These are phyloP conservation scores for Coemansia sp. DNA, from an alignment of 371 early-diverging fungal species.

Conservation along the genomic window DNA sequence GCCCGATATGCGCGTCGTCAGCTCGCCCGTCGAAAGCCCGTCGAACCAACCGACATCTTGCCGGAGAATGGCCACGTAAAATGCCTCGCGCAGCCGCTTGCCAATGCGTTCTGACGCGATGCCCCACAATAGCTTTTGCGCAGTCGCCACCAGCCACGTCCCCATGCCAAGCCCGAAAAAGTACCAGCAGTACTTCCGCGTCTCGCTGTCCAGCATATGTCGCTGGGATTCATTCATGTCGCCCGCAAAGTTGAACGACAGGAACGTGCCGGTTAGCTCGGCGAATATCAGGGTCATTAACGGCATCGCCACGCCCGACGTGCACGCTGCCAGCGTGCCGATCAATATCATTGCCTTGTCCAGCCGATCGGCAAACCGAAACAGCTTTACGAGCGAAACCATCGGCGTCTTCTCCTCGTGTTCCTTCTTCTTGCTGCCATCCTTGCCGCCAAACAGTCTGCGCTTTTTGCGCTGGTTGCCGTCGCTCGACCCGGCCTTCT, in stretches of 20 bases:
- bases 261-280: conserved; percentile 42
- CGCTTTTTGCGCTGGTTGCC: not conserved
- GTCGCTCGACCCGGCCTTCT: no score
- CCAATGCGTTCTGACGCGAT: conserved; percentile 51
- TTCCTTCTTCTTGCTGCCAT: conserved; percentile 29
- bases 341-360: conserved; percentile 62
- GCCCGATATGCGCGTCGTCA: conserved; percentile 74
- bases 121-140: conserved; percentile 39
- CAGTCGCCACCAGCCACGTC: conserved; percentile 31
- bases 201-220: conserved; percentile 26
- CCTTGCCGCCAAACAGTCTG: not conserved
- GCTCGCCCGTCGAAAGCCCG: conserved; percentile 63
- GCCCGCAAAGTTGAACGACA: conserved; percentile 17
- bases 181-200: conserved; percentile 44
- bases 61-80: conserved; percentile 76
- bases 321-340: conserved; percentile 53
- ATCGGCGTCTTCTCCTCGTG: conserved; percentile 48
- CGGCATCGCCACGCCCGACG: conserved; percentile 57
- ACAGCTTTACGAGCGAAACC: conserved; percentile 60
- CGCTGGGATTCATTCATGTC: conserved; percentile 7
- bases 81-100: conserved; percentile 62
- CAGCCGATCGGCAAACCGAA: conserved; percentile 62
- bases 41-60: conserved; percentile 96
- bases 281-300: conserved; percentile 60
- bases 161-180: conserved; percentile 42